phyloP scores from a whole-genome alignment of 768 basidiomycete genomes.

The Holtermannia corniformis region DNA sequence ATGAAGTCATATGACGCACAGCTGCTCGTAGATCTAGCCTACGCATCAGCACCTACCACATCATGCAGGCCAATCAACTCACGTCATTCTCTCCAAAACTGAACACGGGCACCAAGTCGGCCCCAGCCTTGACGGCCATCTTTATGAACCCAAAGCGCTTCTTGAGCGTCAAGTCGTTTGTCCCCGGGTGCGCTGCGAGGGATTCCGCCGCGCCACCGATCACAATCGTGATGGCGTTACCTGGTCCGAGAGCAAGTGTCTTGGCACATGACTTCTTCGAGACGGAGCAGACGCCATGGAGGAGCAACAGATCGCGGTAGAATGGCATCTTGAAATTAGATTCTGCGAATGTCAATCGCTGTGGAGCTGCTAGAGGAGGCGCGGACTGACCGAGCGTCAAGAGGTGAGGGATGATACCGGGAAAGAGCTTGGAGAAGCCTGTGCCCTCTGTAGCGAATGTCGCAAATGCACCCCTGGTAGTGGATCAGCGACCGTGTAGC shows the following conservation, averaged over 20 bases:
- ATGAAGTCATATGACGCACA: slow-evolving; percentile 45
- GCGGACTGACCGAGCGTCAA: slow-evolving; percentile 50
- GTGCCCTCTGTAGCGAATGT: slow-evolving; percentile 97
- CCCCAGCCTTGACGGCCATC: slow-evolving; percentile 45
- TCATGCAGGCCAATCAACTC: slow-evolving; percentile 30
- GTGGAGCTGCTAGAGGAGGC: background rate
- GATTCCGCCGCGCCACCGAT: slow-evolving; percentile 95
- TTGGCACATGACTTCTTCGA: slow-evolving; percentile 82
- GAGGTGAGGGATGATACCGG: slow-evolving; percentile 85
- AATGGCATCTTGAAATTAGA: slow-evolving; percentile 87
- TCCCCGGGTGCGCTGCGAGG: slow-evolving; percentile 89
- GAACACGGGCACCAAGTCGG: slow-evolving; percentile 93
- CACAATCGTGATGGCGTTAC: slow-evolving; percentile 75
- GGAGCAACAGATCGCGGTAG: slow-evolving; percentile 82
- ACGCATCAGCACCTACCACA: background rate
- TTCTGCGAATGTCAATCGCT: slow-evolving; percentile 32
- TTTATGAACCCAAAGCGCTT: slow-evolving; percentile 88
- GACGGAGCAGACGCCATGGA: slow-evolving; percentile 84
- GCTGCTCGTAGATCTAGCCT: slow-evolving; percentile 85
- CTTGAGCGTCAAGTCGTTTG: slow-evolving; percentile 56
- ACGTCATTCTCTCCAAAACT: slow-evolving; percentile 99
- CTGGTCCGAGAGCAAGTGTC: slow-evolving; percentile 57
- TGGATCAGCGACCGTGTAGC: background rate
- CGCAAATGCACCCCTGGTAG: slow-evolving; percentile 71
- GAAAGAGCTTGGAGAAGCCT: slow-evolving; percentile 79